Evolutionary conservation across 2,329 filamentous ascomycete species (phyloP).

Genomic region (Colletotrichum musicola): DNA sequence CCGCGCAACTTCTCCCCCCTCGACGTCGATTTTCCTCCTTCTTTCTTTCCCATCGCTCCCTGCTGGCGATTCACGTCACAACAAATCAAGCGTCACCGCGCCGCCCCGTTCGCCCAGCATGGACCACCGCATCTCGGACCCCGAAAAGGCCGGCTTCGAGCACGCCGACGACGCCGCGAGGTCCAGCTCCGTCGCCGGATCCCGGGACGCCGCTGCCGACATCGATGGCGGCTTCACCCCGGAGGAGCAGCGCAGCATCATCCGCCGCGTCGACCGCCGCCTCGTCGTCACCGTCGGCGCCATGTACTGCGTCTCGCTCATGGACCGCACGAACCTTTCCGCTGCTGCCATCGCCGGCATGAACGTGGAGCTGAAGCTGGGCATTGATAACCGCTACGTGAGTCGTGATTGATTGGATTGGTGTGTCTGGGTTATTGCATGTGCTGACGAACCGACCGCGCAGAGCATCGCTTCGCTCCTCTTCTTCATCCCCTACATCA

Average conservation of each 20-base stretch:
- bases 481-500: constrained; percentile 80
- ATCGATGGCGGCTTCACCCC: constrained; percentile 64
- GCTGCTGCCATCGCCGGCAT: constrained; percentile 79
- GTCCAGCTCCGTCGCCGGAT: constrained; percentile 28
- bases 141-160: constrained; percentile 40
- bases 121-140: constrained; percentile 26
- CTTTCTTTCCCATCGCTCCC: neutral
- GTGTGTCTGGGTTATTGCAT: neutral
- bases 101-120: constrained; percentile 1
- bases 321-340: constrained; percentile 85
- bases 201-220: neutral
- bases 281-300: constrained; percentile 72
- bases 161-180: constrained; percentile 28
- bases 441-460: neutral
- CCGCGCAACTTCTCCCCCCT: neutral
- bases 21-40: neutral
- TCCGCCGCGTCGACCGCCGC: constrained; percentile 76
- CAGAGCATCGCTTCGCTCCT: constrained; percentile 76
- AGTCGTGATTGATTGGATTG: constrained; percentile 32
- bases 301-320: constrained; percentile 81
- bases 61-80: no score
- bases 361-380: constrained; percentile 59
- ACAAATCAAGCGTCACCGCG: no score
- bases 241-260: constrained; percentile 75
- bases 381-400: constrained; percentile 59